Conservation (phyloP, 176 grass and related monocot genomes). For the Juncus inflexus region DNA sequence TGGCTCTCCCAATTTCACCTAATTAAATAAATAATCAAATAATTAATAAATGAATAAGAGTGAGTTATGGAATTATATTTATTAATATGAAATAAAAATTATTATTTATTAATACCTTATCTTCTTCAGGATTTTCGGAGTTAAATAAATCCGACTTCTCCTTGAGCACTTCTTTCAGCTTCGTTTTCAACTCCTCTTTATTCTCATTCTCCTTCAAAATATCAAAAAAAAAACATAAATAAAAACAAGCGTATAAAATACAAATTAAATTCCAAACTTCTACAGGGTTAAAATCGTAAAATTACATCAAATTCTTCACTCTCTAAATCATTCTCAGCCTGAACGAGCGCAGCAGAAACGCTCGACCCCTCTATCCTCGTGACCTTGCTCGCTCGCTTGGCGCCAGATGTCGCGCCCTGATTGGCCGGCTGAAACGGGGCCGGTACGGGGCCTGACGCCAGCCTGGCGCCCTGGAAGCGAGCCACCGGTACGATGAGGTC, state of each 20-base stretch:
- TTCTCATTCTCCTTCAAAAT: slow-evolving; percentile 54
- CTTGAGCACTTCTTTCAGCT: slow-evolving; percentile 75
- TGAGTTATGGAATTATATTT: slow-evolving; percentile 1
- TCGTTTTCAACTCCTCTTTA: slow-evolving; percentile 87
- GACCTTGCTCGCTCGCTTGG: slow-evolving; percentile 44
- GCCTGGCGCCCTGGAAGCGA: slow-evolving; percentile 80
- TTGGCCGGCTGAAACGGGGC: slow-evolving; percentile 56
- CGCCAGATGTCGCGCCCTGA: slow-evolving; percentile 5
- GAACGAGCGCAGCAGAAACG: slow-evolving; percentile 70
- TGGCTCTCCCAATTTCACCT: slow-evolving; percentile 92
- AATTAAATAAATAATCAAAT: slow-evolving; percentile 32
- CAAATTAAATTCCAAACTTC: background rate
- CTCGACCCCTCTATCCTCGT: slow-evolving; percentile 50
- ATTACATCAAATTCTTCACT: slow-evolving; percentile 41
- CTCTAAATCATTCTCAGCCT: slow-evolving; percentile 79
- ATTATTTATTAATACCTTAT: too few species aligned
- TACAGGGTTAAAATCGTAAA: background rate
- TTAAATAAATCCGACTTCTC: slow-evolving; percentile 98
- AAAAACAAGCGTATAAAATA: background rate
- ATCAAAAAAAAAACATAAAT: background rate
- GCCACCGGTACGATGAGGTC: slow-evolving; percentile 75
- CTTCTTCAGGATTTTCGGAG: slow-evolving; percentile 81
- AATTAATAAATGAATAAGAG: slow-evolving; percentile 3
- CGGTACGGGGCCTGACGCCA: slow-evolving; percentile 70
- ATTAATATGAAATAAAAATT: slow-evolving; percentile 27